Percentiles rank a stretch among this genome's conserved stretches.
Evolutionary conservation across 2,329 filamentous ascomycete genomes (phyloP).

Genomic region (Elsinoe australis): DNA sequence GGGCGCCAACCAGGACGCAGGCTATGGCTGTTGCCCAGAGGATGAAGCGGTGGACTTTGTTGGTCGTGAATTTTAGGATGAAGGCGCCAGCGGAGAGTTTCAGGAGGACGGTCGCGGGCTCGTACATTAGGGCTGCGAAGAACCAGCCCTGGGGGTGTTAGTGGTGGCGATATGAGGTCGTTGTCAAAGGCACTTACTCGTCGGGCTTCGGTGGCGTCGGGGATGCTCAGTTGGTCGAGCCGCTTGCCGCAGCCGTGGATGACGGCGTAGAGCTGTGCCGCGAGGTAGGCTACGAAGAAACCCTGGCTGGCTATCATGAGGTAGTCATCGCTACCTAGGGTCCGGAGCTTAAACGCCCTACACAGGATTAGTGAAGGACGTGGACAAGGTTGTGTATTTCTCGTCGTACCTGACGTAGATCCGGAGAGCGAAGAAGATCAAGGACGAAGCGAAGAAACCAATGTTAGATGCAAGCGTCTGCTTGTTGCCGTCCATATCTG

Average conservation of each 20-base stretch:
- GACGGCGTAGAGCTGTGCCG: neutral
- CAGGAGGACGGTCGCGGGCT: conserved; percentile 5
- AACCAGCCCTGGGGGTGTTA: neutral
- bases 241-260: neutral
- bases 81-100: conserved; percentile 5
- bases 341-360: neutral
- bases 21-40: neutral
- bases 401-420: neutral
- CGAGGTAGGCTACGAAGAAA: neutral
- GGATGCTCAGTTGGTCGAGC: neutral
- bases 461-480: no score
- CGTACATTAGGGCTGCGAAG: neutral
- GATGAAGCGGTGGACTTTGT: neutral
- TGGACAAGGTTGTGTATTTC: neutral
- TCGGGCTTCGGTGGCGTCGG: neutral
- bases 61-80: conserved; percentile 3
- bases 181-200: neutral
- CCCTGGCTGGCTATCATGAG: neutral
- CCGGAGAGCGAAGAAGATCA: neutral
- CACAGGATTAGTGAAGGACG: neutral
- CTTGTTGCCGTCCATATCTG: no score
- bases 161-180: neutral
- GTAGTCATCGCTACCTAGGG: neutral
- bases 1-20: neutral
- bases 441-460: neutral